Evolutionary conservation across 2,329 filamentous ascomycete species (phyloP), one percentile per base, ranked within the genome.

Genomic region (Claviceps humidiphila): DNA sequence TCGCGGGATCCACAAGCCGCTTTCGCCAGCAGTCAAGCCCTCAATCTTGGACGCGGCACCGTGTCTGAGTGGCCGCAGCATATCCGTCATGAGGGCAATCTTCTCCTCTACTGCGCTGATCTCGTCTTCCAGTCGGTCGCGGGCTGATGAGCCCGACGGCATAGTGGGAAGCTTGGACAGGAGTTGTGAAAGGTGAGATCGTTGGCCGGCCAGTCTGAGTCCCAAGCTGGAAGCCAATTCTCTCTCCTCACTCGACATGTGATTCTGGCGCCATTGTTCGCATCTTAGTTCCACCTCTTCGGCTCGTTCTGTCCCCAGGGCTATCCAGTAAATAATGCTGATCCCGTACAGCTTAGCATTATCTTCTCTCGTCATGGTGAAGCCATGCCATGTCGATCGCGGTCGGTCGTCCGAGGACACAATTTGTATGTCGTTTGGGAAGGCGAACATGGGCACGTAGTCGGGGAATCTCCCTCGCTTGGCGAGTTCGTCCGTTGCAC

Each of bases 391-490:
- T 24, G 90, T 96, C n/a, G 93, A 91, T 56, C 89, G 79, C 1
- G 93, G 93, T 56, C 90, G 80, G 65, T 95, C 89, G 63, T 98
- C 93, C 1, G 90, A 90, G 1, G 93, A 96, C 9, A 97, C 88
- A 50, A 98, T 93, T 57, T 89, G 89, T 60, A 98, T 93, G 66
- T 98, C 93, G 68, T 97, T 96, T 46, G 93, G 93, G 62, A 97
- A 98, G 51, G 93, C 90, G 68, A 98, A 98, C 93, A 98, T 97
- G 53, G 93, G 93, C 17, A 98, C 89, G 62, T 96, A 98, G 64
- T 98, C 93, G 1, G 93, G 93, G 63, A 98, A 97, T 53, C 80
- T 84, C 51, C 89, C 89, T 62, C 93, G 79, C 61, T 85, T 78
- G 59, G 87, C 81, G 50, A 85, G 69, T 59, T 96, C 90, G 54